Evolutionary conservation across 2,329 filamentous ascomycete species (phyloP).

Genomic region (Epichloe sibirici): DNA sequence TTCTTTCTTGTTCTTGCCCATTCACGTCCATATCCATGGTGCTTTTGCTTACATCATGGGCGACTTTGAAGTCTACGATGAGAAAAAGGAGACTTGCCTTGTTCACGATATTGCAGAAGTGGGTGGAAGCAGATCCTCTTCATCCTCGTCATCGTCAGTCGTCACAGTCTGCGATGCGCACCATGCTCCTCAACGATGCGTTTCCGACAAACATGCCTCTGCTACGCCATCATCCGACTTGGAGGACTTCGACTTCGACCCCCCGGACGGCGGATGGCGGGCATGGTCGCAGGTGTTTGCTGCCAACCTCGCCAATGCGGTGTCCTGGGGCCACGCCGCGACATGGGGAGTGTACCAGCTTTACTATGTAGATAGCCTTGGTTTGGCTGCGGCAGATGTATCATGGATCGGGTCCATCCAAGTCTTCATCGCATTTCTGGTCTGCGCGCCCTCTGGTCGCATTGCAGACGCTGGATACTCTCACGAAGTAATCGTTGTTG

Average conservation of each 20-base stretch:
- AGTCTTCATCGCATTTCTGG: conserved; percentile 35
- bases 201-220: background rate
- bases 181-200: background rate
- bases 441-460: conserved; percentile 35
- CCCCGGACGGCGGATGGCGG: conserved; percentile 31
- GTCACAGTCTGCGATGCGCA: background rate
- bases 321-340: conserved; percentile 38
- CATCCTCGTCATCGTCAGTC: background rate
- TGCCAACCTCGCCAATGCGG: conserved; percentile 32
- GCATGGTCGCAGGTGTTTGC: conserved; percentile 40
- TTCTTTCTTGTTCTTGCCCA: background rate
- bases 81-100: background rate
- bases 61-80: too few species aligned
- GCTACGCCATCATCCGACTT: background rate
- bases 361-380: conserved; percentile 27
- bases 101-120: background rate
- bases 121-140: background rate
- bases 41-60: background rate
- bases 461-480: conserved; percentile 39
- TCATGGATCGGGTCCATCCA: conserved; percentile 38
- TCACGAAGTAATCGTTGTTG: conserved; percentile 26
- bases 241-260: conserved; percentile 2
- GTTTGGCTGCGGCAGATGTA: conserved; percentile 22
- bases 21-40: background rate
- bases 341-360: conserved; percentile 44